Percentiles rank a stretch among this genome's conserved stretches.
Evolutionary conservation across 176 grass and related monocot species (phyloP).

Genomic region (Phoenix roebelenii): DNA sequence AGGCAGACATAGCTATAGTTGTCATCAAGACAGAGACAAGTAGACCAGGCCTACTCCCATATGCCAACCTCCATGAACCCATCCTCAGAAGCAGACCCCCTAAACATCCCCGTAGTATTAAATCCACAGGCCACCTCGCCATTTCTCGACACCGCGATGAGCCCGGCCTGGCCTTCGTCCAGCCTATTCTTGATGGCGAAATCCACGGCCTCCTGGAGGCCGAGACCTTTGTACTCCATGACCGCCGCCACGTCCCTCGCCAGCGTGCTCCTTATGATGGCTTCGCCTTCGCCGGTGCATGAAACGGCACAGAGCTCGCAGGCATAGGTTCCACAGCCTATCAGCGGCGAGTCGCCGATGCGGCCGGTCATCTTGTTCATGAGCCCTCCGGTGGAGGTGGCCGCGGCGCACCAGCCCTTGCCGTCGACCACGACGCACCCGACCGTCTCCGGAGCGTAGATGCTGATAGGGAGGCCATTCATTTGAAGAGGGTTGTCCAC

Average conservation of each 20-base stretch:
- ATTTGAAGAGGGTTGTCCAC: not conserved
- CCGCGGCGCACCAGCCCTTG: constrained; percentile 2
- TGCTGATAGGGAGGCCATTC: constrained; percentile 14
- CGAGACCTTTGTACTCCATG: constrained; percentile 18
- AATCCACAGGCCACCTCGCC: constrained; percentile 11
- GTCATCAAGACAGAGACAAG: too few relatives aligned
- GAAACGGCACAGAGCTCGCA: constrained; percentile 8
- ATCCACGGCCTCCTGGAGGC: constrained; percentile 2
- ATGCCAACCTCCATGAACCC: constrained; percentile 6
- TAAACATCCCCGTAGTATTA: constrained; percentile 11
- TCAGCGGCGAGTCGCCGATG: constrained; percentile 14
- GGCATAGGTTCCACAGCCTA: constrained; percentile 9
- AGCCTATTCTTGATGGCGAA: not conserved
- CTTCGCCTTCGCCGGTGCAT: constrained; percentile 15
- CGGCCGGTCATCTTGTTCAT: constrained; percentile 18
- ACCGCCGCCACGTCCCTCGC: constrained; percentile 17
- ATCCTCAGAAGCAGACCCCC: constrained; percentile 1
- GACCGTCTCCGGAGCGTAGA: constrained; percentile 15
- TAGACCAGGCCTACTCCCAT: not conserved
- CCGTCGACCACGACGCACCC: constrained; percentile 13
- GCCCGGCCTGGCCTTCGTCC: constrained; percentile 10
- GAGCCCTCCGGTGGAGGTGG: constrained; percentile 14
- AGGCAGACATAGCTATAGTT: too few relatives aligned
- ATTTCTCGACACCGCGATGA: constrained; percentile 2
- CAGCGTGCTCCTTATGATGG: constrained; percentile 18